These are phyloP conservation scores for Porphyrellus cyaneotinctus DNA, from an alignment of 768 basidiomycete species.

Conservation along the genomic window DNA sequence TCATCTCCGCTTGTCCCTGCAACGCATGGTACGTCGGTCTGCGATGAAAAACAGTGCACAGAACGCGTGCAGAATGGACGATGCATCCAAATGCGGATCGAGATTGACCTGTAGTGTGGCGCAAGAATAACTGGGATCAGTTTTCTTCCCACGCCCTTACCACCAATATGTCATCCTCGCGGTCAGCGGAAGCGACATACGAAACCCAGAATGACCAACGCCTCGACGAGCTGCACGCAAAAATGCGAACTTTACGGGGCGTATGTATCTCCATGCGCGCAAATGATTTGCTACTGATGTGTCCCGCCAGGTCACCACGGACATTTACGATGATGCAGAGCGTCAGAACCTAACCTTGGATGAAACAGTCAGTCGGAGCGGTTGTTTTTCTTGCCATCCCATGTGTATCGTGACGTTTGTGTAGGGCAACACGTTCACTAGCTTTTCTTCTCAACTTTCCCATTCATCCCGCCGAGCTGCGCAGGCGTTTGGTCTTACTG, in stretches of 20 bases:
- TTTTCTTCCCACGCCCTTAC: slow-evolving; percentile 24
- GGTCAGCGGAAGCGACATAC: slow-evolving; percentile 64
- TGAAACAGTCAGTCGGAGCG: slow-evolving; percentile 54
- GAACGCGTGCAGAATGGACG: no score
- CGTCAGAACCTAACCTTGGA: slow-evolving; percentile 77
- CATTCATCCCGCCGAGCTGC: slow-evolving; percentile 68
- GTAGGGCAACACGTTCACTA: slow-evolving; percentile 63
- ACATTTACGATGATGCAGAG: slow-evolving; percentile 83
- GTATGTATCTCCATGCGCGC: slow-evolving; percentile 37
- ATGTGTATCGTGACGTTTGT: background rate
- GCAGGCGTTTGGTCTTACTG: slow-evolving; percentile 65
- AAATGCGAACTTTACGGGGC: slow-evolving; percentile 77
- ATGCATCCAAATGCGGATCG: no score
- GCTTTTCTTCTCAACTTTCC: slow-evolving; percentile 57
- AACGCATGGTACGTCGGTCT: no score
- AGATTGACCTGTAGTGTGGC: no score
- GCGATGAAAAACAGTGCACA: no score
- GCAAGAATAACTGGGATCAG: no score
- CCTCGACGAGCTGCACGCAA: slow-evolving; percentile 80
- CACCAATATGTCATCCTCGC: slow-evolving; percentile 34
- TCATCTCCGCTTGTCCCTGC: no score
- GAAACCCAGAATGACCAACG: slow-evolving; percentile 83
- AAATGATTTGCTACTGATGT: background rate
- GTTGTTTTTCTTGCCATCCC: background rate
- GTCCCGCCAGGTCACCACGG: slow-evolving; percentile 66